Evolutionary conservation across 108 stramenopile genomes (phyloP).

Genomic region (Mayamaea pseudoterrestris): DNA sequence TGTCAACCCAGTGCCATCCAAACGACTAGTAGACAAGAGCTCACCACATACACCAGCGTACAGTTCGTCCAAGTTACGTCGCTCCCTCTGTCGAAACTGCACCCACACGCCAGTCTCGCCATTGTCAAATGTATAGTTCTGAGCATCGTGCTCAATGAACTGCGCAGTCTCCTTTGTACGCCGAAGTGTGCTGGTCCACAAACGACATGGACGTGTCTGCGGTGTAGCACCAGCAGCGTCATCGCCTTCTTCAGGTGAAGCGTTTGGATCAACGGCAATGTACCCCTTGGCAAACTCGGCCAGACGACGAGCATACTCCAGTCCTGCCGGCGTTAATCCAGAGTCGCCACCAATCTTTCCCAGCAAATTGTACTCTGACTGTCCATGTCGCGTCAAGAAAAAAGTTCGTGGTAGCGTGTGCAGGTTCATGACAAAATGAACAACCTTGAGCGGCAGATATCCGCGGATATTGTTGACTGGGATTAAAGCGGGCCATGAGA

Average conservation of each 20-base stretch:
- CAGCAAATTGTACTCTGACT: constrained; percentile 93
- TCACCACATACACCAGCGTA: constrained; percentile 91
- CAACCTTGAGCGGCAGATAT: constrained; percentile 77
- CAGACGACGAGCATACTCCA: constrained; percentile 83
- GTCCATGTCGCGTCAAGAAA: constrained; percentile 96
- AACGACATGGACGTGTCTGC: constrained; percentile 44
- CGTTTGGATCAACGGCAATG: constrained; percentile 30
- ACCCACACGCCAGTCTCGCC: constrained; percentile 73
- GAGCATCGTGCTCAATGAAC: constrained; percentile 61
- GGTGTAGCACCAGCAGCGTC: constrained; percentile 13
- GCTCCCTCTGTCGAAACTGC: constrained; percentile 64
- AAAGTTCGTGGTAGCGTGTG: constrained; percentile 80
- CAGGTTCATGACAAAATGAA: constrained; percentile 90
- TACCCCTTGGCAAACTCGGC: constrained; percentile 80
- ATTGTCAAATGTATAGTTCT: constrained; percentile 60
- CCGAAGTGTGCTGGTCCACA: constrained; percentile 94
- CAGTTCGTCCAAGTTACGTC: constrained; percentile 88
- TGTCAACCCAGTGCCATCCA: no score
- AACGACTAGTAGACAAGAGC: no score
- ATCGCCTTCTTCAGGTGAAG: constrained; percentile 3
- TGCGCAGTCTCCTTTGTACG: constrained; percentile 95
- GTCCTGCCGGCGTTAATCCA: constrained; percentile 76
- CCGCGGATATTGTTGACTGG: constrained; percentile 72
- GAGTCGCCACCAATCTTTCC: constrained; percentile 99
- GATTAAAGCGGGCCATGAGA: not conserved